Percentiles rank a stretch among this genome's conserved stretches.
Conservation (phyloP, 805 yeast genomes). For the Wickerhamiella kurtzmanii region DNA sequence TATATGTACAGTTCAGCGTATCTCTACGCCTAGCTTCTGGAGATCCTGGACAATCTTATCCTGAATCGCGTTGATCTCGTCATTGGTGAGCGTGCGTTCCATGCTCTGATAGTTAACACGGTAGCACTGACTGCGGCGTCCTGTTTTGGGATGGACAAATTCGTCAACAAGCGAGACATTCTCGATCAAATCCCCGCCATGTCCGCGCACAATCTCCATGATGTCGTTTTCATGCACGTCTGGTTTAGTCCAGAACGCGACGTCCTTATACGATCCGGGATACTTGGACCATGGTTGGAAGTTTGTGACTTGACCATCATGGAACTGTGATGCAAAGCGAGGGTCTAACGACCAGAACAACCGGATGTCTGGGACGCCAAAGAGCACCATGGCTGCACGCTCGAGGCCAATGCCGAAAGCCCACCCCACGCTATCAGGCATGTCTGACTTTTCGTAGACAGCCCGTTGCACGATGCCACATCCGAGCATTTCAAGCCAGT, state of each 20-base stretch:
- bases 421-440: constrained; percentile 64
- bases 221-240: constrained; percentile 75
- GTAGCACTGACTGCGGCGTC: constrained; percentile 68
- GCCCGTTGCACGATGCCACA: constrained; percentile 80
- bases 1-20: constrained; percentile 28
- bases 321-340: constrained; percentile 63
- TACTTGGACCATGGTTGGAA: constrained; percentile 84
- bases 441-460: constrained; percentile 61
- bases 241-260: constrained; percentile 70
- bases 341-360: constrained; percentile 81
- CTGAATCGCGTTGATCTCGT: constrained; percentile 68
- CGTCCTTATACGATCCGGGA: constrained; percentile 76
- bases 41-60: constrained; percentile 48
- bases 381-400: constrained; percentile 86
- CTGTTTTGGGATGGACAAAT: constrained; percentile 74
- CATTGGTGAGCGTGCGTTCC: constrained; percentile 82
- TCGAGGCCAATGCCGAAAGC: constrained; percentile 96
- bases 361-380: constrained; percentile 91
- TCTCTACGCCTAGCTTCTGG: constrained; percentile 40
- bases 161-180: constrained; percentile 68
- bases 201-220: constrained; percentile 75
- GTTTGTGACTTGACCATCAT: constrained; percentile 45
- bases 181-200: constrained; percentile 81
- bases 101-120: constrained; percentile 86
- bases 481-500: constrained; percentile 95